Evolutionary conservation across 257 asterid species (phyloP).

Genomic region (Galeopsis tetrahit): DNA sequence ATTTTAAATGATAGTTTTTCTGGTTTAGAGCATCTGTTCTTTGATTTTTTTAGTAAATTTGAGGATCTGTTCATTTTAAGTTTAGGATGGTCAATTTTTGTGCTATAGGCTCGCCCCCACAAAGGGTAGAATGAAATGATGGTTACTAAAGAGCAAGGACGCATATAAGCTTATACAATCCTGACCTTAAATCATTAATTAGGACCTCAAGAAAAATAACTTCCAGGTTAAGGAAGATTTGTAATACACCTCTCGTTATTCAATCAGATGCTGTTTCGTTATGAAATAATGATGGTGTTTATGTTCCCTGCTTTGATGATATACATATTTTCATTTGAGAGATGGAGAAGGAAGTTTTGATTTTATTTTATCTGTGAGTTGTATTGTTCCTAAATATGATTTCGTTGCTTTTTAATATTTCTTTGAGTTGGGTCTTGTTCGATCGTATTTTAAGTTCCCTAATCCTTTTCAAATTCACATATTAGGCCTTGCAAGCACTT

Average conservation of each 20-base stretch:
- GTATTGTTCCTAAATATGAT: slow-evolving; percentile 19
- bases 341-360: not conserved
- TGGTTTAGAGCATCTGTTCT: not conserved
- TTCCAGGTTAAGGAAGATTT: not conserved
- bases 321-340: not conserved
- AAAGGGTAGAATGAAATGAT: slow-evolving; percentile 10
- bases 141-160: slow-evolving; percentile 11
- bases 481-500: slow-evolving; percentile 85
- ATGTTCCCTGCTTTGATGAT: slow-evolving; percentile 4
- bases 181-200: not conserved
- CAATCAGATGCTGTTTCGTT: not conserved
- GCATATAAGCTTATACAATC: not conserved
- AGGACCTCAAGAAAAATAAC: not conserved
- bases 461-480: slow-evolving; percentile 34
- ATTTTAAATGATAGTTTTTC: not conserved
- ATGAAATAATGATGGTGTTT: slow-evolving; percentile 7
- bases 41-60: slow-evolving; percentile 8
- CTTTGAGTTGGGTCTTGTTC: not conserved
- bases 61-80: not conserved
- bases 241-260: not conserved
- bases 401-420: not conserved
- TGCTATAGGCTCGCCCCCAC: not conserved
- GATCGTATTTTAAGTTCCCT: slow-evolving; percentile 31
- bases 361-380: not conserved
- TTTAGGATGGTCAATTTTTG: slow-evolving; percentile 13